Evolutionary conservation across 441 rosid genomes (phyloP).

Genomic region (Hypseocharis bilobata): DNA sequence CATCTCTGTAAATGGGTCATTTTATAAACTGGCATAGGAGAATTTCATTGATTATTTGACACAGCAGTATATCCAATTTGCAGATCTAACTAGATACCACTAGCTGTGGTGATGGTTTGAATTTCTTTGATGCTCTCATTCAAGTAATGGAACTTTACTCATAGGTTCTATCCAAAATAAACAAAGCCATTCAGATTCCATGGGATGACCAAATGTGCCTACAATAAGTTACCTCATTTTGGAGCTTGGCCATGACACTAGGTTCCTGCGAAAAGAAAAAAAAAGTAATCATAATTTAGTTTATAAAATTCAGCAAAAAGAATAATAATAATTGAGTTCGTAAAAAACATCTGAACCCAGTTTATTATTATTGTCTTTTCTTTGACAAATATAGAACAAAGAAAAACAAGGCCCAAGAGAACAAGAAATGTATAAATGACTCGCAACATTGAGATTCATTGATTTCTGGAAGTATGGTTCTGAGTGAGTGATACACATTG

Average conservation of each 20-base stretch:
- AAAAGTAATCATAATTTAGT: slow-evolving; percentile 6
- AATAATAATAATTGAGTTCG: too few species aligned
- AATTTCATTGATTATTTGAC: background rate
- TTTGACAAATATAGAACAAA: too few species aligned
- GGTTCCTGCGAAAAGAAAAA: slow-evolving; percentile 50
- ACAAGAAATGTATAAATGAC: too few species aligned
- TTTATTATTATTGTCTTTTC: background rate
- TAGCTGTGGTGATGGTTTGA: background rate
- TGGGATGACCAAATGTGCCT: background rate
- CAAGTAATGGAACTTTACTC: background rate
- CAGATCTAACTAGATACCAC: background rate
- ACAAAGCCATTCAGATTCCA: background rate
- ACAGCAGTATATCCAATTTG: background rate
- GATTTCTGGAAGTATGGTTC: too few species aligned
- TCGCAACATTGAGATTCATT: too few species aligned
- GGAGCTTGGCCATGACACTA: slow-evolving; percentile 66
- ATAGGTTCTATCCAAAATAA: background rate
- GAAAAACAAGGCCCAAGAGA: too few species aligned
- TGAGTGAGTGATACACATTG: too few species aligned
- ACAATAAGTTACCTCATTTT: slow-evolving; percentile 54
- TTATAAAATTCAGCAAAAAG: too few species aligned
- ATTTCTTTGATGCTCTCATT: background rate
- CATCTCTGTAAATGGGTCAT: background rate
- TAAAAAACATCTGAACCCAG: background rate
- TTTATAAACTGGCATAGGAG: background rate